A percentile compares a stretch with the other conserved stretches of the same genome.
phyloP scores from a whole-genome alignment of 345 rosid species.

The Alliaria petiolata region DNA sequence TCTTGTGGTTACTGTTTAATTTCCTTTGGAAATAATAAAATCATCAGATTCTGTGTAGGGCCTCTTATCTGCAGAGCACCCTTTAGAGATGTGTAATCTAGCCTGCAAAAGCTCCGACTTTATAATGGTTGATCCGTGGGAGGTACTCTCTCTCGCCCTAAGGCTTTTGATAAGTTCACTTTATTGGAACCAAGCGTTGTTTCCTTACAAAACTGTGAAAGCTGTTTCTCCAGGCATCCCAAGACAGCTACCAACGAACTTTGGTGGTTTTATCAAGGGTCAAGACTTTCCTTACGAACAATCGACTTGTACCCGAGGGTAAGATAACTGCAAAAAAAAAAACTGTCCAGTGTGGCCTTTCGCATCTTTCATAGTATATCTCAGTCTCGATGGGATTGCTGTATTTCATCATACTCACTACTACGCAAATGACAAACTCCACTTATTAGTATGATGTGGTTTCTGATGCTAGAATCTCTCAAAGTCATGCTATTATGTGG shows the following conservation, averaged over 20 bases:
- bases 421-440: neutral
- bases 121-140: constrained; percentile 96
- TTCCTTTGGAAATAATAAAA: neutral
- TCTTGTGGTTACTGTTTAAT: neutral
- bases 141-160: constrained; percentile 37
- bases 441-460: neutral
- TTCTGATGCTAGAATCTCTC: constrained; percentile 48
- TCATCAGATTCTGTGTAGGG: constrained; percentile 45
- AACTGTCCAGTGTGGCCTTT: neutral
- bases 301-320: constrained; percentile 41
- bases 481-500: constrained; percentile 88
- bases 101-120: constrained; percentile 78
- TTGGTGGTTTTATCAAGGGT: constrained; percentile 59
- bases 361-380: neutral
- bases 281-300: constrained; percentile 40
- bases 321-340: constrained; percentile 11
- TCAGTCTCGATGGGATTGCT: neutral
- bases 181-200: neutral
- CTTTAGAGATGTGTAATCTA: constrained; percentile 58
- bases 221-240: constrained; percentile 55
- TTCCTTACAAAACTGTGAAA: constrained; percentile 10
- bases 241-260: constrained; percentile 63
- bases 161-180: neutral
- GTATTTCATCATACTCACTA: neutral
- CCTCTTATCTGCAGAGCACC: constrained; percentile 71